Evolutionary conservation across 164 flowering plant species (phyloP).

Genomic region (Vitis cinerea): DNA sequence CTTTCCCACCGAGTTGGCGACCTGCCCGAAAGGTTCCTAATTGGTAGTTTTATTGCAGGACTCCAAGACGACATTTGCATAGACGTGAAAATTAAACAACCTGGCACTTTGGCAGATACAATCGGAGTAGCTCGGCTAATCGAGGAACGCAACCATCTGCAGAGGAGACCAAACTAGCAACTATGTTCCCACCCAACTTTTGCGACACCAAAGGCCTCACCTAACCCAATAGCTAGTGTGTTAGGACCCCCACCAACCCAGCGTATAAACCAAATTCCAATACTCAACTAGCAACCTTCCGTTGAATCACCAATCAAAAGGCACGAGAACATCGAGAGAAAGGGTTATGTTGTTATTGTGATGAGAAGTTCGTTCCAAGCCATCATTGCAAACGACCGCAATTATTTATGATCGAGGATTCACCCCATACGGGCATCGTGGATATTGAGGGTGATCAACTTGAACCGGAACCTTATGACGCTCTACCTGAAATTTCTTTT

Average conservation of each 20-base stretch:
- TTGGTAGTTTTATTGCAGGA: no score
- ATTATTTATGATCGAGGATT: slow-evolving; percentile 13
- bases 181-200: not conserved
- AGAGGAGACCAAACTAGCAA: not conserved
- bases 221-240: not conserved
- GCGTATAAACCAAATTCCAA: not conserved
- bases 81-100: no score
- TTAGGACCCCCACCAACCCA: slow-evolving; percentile 9
- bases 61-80: no score
- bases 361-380: slow-evolving; percentile 10
- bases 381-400: slow-evolving; percentile 5
- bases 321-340: slow-evolving; percentile 7
- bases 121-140: no score
- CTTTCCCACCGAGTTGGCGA: no score
- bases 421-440: not conserved
- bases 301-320: slow-evolving; percentile 9
- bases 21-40: no score
- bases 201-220: not conserved
- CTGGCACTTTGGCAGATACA: no score
- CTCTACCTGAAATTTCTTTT: slow-evolving; percentile 4
- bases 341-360: slow-evolving; percentile 14
- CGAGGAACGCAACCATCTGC: not conserved
- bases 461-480: not conserved
- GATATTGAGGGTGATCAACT: not conserved
- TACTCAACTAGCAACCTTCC: not conserved